phyloP scores from a whole-genome alignment of 768 basidiomycete species.

The Suillus tomentosus region DNA sequence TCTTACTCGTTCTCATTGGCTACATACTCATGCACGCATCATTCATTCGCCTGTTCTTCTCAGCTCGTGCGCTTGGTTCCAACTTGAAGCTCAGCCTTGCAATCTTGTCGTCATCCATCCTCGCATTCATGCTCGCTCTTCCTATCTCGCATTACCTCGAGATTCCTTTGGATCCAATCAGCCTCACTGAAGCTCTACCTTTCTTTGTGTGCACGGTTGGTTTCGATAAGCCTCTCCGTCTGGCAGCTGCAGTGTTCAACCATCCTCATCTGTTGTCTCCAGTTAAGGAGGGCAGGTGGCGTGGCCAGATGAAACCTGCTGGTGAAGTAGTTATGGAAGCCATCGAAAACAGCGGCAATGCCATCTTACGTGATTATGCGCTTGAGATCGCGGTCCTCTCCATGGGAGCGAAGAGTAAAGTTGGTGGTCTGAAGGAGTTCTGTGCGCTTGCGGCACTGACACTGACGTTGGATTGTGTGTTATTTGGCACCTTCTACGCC shows the following conservation, averaged over 20 bases:
- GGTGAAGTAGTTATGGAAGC: conserved; percentile 85
- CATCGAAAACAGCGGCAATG: conserved; percentile 73
- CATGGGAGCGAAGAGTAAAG: conserved; percentile 83
- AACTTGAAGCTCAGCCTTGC: conserved; percentile 70
- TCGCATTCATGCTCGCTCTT: conserved; percentile 83
- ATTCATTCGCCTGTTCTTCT: conserved; percentile 88
- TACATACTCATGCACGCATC: conserved; percentile 96
- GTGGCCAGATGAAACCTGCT: conserved; percentile 67
- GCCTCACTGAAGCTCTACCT: conserved; percentile 92
- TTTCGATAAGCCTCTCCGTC: conserved; percentile 94
- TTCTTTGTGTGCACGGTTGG: conserved; percentile 98
- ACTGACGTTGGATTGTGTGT: conserved; percentile 81
- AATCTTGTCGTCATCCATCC: conserved; percentile 76
- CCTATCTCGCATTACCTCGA: conserved; percentile 73
- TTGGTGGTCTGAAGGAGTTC: conserved; percentile 90
- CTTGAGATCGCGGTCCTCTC: conserved; percentile 89
- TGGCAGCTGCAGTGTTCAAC: conserved; percentile 87
- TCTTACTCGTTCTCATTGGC: conserved; percentile 89
- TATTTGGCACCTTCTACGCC: conserved; percentile 88
- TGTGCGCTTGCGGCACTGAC: conserved; percentile 93
- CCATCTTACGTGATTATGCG: conserved; percentile 90
- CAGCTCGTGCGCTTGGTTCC: conserved; percentile 82
- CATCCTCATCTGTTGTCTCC: conserved; percentile 65
- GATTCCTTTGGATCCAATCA: conserved; percentile 91
- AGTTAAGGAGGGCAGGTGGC: conserved; percentile 39